phyloP scores from a whole-genome alignment of 331 rosid species.

The Quercus phellos region DNA sequence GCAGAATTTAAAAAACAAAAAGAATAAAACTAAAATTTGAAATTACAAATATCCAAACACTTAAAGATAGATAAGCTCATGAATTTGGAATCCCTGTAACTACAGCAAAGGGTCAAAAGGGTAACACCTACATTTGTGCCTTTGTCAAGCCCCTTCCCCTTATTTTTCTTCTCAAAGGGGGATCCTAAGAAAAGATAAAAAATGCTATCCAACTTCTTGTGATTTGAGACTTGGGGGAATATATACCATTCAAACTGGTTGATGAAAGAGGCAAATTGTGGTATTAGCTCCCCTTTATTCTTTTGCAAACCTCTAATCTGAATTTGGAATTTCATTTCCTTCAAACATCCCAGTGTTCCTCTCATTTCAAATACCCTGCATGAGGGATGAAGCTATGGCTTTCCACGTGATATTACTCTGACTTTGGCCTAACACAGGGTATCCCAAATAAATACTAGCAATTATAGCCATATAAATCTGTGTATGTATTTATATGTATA shows the following conservation, averaged over 20 bases:
- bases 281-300: too few species aligned
- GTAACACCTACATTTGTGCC: too few species aligned
- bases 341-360: background rate
- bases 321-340: background rate
- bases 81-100: too few species aligned
- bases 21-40: background rate
- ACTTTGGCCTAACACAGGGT: background rate
- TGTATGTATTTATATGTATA: background rate
- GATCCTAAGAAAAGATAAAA: too few species aligned
- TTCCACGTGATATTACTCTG: background rate
- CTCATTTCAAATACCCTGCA: background rate
- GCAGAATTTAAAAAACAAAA: background rate
- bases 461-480: too few species aligned
- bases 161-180: too few species aligned
- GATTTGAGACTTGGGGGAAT: too few species aligned
- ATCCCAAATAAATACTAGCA: background rate
- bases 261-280: too few species aligned
- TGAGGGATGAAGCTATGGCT: background rate
- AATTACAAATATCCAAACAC: background rate
- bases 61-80: background rate
- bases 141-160: too few species aligned
- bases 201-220: too few species aligned
- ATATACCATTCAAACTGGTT: too few species aligned
- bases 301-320: background rate
- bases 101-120: too few species aligned